Percentiles rank a stretch among this genome's conserved stretches.
phyloP scores from a whole-genome alignment of 805 yeast species.

The Wickerhamomyces alni region DNA sequence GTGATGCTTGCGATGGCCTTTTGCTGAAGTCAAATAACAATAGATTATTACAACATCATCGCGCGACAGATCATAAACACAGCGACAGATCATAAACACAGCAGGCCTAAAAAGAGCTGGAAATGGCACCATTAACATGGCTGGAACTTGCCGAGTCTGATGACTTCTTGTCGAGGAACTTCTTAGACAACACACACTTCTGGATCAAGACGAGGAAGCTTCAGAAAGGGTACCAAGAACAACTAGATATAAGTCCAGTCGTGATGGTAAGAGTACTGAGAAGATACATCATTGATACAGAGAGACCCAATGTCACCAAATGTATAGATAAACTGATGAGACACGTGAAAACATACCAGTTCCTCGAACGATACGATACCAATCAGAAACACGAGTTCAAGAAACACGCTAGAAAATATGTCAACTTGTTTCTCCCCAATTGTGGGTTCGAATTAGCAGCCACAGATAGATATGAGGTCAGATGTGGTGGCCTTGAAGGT shows the following conservation, averaged over 20 bases:
- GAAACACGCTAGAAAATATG: conserved; percentile 30
- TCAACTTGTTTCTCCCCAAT: conserved; percentile 28
- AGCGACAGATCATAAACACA: too few species aligned
- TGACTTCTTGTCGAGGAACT: conserved; percentile 24
- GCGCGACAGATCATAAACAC: too few species aligned
- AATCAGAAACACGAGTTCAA: conserved; percentile 26
- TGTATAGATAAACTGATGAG: conserved; percentile 24
- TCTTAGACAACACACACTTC: conserved; percentile 21
- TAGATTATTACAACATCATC: too few species aligned
- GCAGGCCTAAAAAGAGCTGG: too few species aligned
- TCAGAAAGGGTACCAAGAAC: conserved; percentile 4
- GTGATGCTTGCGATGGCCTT: too few species aligned
- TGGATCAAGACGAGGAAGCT: conserved; percentile 25
- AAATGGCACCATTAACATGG: conserved; percentile 14
- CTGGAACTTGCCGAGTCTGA: conserved; percentile 22
- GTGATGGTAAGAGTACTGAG: conserved; percentile 5
- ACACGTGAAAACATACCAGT: conserved; percentile 20
- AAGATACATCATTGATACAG: conserved; percentile 8
- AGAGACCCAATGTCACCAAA: conserved; percentile 9
- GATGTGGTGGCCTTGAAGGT: conserved; percentile 20
- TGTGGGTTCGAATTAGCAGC: conserved; percentile 37
- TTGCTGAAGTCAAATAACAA: too few species aligned
- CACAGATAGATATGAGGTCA: conserved; percentile 32
- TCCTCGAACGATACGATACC: conserved; percentile 19
- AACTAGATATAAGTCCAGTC: conserved; percentile 1